Evolutionary conservation across 192 early-diverging fungal species (phyloP).

Genomic region (Gryganskiella cystojenkinii): DNA sequence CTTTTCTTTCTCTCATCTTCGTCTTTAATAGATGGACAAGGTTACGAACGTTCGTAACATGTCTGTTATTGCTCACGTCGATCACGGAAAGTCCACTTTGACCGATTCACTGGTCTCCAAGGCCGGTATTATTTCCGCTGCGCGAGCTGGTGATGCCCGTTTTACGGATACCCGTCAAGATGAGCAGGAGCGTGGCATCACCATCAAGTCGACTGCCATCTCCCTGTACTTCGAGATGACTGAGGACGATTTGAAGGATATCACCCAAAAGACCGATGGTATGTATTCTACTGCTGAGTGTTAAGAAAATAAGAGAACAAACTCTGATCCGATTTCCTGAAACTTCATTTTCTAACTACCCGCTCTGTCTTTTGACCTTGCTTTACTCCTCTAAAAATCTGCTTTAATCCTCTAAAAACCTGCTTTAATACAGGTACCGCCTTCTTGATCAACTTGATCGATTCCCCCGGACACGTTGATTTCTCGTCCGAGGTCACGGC

Average conservation of each 20-base stretch:
- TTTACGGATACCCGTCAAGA: conserved; percentile 97
- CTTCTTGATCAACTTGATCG: conserved; percentile 99
- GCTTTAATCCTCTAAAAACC: neutral
- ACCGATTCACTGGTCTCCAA: conserved; percentile 97
- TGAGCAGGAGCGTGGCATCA: conserved; percentile 99
- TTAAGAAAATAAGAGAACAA: neutral
- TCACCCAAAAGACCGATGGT: conserved; percentile 91
- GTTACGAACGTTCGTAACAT: conserved; percentile 98
- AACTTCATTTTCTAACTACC: neutral
- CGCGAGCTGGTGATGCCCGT: conserved; percentile 95
- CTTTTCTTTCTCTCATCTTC: neutral
- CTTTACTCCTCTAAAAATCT: neutral
- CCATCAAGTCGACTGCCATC: conserved; percentile 99
- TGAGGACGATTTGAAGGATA: conserved; percentile 83
- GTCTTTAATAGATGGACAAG: conserved; percentile 67
- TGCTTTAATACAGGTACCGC: conserved; percentile 69
- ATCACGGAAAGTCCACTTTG: conserved; percentile 98
- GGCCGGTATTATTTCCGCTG: conserved; percentile 98
- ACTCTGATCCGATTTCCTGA: neutral
- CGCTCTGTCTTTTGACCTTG: neutral
- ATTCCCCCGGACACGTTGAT: conserved; percentile 99
- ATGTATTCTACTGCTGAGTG: neutral
- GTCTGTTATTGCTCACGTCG: conserved; percentile 99
- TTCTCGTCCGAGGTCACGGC: conserved; percentile 99
- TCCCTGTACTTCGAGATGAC: conserved; percentile 97